phyloP scores from a whole-genome alignment of 2,329 filamentous ascomycete genomes.

The Podosphaera aphanis region DNA sequence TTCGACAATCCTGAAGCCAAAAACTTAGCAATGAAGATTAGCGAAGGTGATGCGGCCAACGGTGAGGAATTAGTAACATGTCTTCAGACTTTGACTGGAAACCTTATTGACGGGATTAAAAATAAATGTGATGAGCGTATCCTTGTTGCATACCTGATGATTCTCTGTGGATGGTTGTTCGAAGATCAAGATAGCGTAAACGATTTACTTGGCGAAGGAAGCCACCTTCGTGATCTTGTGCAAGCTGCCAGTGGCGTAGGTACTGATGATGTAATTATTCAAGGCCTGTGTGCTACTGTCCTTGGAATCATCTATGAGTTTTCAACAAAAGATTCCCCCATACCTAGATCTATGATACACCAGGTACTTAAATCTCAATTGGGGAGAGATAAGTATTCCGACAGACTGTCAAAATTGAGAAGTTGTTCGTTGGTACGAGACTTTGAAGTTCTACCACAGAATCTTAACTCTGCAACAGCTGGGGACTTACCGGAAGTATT shows the following conservation, averaged over 20 bases:
- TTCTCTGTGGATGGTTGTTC: slow-evolving; percentile 74
- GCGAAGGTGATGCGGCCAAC: slow-evolving; percentile 66
- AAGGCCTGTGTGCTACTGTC: slow-evolving; percentile 64
- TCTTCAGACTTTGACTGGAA: slow-evolving; percentile 68
- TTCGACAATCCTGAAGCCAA: slow-evolving; percentile 65
- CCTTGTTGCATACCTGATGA: slow-evolving; percentile 66
- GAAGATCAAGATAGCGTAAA: slow-evolving; percentile 81
- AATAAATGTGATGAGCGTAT: slow-evolving; percentile 57
- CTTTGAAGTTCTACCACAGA: slow-evolving; percentile 67
- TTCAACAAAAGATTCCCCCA: slow-evolving; percentile 86
- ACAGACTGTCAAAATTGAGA: slow-evolving; percentile 55
- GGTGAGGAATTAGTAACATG: slow-evolving; percentile 91
- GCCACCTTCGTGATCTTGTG: slow-evolving; percentile 68
- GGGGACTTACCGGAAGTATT: slow-evolving; percentile 52
- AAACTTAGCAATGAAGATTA: slow-evolving; percentile 53
- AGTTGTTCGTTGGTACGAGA: slow-evolving; percentile 61
- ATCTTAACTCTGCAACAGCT: slow-evolving; percentile 26
- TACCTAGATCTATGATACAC: slow-evolving; percentile 60
- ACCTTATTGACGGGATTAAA: slow-evolving; percentile 60
- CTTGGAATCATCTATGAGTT: slow-evolving; percentile 88
- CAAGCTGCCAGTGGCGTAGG: slow-evolving; percentile 40
- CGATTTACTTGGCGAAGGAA: slow-evolving; percentile 78
- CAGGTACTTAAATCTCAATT: slow-evolving; percentile 53
- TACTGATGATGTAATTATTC: slow-evolving; percentile 41
- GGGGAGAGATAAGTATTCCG: slow-evolving; percentile 69